Evolutionary conservation across 2,329 filamentous ascomycete genomes (phyloP).

Genomic region (Westerdykella aurantiaca): DNA sequence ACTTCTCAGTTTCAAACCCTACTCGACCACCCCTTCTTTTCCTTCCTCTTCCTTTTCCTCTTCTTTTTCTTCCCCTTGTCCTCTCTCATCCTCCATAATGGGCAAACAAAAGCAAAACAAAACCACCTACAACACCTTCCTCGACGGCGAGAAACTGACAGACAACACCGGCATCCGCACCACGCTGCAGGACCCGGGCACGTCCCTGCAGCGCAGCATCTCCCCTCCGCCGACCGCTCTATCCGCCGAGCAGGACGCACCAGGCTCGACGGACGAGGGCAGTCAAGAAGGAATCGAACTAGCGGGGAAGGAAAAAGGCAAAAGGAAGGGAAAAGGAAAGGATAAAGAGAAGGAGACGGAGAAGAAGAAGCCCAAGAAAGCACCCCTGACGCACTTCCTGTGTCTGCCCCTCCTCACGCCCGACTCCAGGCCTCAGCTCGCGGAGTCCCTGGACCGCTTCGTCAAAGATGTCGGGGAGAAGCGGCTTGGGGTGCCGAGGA

Average conservation of each 20-base stretch:
- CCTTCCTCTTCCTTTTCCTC: neutral
- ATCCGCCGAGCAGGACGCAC: too few species aligned
- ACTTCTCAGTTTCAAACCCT: too few species aligned
- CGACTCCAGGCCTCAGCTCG: constrained; percentile 58
- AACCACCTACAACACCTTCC: constrained; percentile 30
- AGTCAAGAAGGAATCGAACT: neutral
- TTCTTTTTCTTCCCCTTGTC: neutral
- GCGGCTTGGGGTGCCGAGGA: constrained; percentile 48
- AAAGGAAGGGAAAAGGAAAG: constrained; percentile 8
- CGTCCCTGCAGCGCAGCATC: constrained; percentile 6
- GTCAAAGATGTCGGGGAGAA: constrained; percentile 46
- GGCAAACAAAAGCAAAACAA: constrained; percentile 23
- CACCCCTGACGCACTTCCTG: constrained; percentile 65
- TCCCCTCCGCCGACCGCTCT: constrained; percentile 9
- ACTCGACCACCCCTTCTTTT: neutral
- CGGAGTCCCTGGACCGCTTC: constrained; percentile 58
- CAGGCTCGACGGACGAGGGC: neutral
- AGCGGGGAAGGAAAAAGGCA: neutral
- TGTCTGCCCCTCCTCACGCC: constrained; percentile 66
- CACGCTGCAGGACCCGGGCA: constrained; percentile 11
- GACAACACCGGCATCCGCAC: constrained; percentile 23
- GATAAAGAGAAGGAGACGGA: too few species aligned
- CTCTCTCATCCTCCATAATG: constrained; percentile 13
- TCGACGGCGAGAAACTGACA: constrained; percentile 30
- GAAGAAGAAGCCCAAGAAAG: constrained; percentile 27